Conservation (phyloP, 768 basidiomycete species). For the Saitozyma podzolica region DNA sequence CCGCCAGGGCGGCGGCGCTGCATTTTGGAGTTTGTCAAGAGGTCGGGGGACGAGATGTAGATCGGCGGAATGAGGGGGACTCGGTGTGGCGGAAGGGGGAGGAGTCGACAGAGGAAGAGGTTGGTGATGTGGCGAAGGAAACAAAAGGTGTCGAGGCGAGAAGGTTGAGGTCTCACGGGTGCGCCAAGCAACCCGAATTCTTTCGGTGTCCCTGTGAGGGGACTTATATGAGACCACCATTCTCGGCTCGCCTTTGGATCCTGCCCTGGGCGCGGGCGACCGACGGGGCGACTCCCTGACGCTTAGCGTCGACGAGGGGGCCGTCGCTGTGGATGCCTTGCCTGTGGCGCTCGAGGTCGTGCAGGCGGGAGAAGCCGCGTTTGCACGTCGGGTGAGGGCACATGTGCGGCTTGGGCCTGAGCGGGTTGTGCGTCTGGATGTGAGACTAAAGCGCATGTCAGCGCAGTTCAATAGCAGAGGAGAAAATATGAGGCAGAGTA, state of each 20-base stretch:
- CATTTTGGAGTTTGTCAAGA: constrained; percentile 38
- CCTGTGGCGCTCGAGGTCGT: constrained; percentile 83
- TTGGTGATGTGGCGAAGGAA: constrained; percentile 8
- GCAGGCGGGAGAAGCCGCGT: constrained; percentile 89
- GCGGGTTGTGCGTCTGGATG: constrained; percentile 90
- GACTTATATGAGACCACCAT: constrained; percentile 37
- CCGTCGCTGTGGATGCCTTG: constrained; percentile 52
- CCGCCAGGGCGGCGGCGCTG: constrained; percentile 48
- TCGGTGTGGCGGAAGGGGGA: constrained; percentile 28
- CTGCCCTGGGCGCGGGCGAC: constrained; percentile 47
- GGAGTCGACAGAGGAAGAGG: constrained; percentile 32
- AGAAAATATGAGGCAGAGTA: neutral
- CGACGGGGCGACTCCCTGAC: constrained; percentile 44
- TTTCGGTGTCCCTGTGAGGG: constrained; percentile 17
- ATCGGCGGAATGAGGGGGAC: constrained; percentile 1
- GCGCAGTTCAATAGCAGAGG: neutral
- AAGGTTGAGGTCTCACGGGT: constrained; percentile 17
- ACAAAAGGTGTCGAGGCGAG: constrained; percentile 13
- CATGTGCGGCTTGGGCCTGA: constrained; percentile 81
- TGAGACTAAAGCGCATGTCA: constrained; percentile 58
- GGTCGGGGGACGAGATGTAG: constrained; percentile 1
- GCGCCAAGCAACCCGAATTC: constrained; percentile 42
- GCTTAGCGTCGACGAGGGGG: constrained; percentile 49
- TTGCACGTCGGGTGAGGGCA: constrained; percentile 84
- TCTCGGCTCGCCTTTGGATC: constrained; percentile 38